Conservation (phyloP, 306 rosid genomes). For the Arachis stenosperma region DNA sequence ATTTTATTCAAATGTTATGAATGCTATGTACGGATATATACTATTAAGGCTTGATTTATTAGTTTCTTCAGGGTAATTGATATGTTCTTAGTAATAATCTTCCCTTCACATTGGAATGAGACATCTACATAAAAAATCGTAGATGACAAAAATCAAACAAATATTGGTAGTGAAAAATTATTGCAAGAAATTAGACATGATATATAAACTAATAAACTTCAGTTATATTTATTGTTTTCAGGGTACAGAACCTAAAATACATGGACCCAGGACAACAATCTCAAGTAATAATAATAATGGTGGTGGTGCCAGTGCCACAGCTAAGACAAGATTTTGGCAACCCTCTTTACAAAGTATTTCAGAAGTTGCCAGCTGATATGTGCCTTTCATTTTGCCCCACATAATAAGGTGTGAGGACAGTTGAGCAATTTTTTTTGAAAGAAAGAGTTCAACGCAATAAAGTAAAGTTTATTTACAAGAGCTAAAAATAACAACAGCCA, state of each 20-base stretch:
- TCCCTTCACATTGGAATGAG: background rate
- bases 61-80: background rate
- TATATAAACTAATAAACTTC: background rate
- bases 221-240: slow-evolving; percentile 31
- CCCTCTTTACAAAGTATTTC: slow-evolving; percentile 84
- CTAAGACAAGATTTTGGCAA: slow-evolving; percentile 79
- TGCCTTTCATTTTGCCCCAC: slow-evolving; percentile 37
- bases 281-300: slow-evolving; percentile 29
- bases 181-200: background rate
- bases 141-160: background rate
- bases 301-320: slow-evolving; percentile 47
- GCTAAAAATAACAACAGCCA: no score
- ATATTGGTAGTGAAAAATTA: background rate
- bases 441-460: no score
- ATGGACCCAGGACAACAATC: slow-evolving; percentile 42
- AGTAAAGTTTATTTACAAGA: no score
- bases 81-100: slow-evolving; percentile 5
- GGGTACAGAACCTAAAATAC: slow-evolving; percentile 50
- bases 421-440: no score
- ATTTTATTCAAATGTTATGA: background rate
- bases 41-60: slow-evolving; percentile 6
- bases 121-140: slow-evolving; percentile 5
- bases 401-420: slow-evolving; percentile 39
- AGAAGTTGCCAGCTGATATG: slow-evolving; percentile 58
- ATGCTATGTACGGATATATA: background rate